Conservation (phyloP, 345 rosid species). For the Populus ilicifolia region DNA sequence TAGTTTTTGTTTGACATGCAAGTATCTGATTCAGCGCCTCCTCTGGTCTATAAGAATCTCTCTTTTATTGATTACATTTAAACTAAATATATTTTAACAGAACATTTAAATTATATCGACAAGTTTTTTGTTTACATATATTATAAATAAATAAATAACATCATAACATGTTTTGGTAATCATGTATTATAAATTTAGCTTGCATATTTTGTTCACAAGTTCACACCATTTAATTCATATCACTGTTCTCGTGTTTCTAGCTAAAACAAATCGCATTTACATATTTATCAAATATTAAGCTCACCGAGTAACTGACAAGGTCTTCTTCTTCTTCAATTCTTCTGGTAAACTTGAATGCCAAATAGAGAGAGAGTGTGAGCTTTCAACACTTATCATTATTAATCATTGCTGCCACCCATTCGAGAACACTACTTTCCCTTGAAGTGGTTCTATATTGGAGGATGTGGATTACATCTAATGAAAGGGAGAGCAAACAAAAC, state of each 20-base stretch:
- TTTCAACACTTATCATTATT: not conserved
- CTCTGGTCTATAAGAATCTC: not conserved
- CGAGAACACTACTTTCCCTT: not conserved
- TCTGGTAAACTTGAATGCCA: not conserved
- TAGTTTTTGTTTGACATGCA: not conserved
- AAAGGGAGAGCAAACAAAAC: constrained; percentile 1
- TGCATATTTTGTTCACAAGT: not conserved
- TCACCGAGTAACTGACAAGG: not conserved
- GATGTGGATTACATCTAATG: not conserved
- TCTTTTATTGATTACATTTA: not conserved
- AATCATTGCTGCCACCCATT: not conserved
- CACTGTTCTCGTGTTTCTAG: not conserved
- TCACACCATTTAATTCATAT: not conserved
- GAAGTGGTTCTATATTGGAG: not conserved
- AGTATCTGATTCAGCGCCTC: too few relatives aligned
- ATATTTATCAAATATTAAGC: not conserved
- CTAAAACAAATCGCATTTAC: not conserved
- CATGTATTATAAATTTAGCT: too few relatives aligned
- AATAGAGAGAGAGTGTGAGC: not conserved
- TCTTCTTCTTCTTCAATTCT: not conserved
- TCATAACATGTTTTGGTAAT: not conserved
- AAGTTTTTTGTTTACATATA: not conserved
- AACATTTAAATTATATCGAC: not conserved
- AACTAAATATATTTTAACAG: not conserved
- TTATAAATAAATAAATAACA: not conserved